Conservation (phyloP, 805 yeast genomes). For the Ogataea minuta region DNA sequence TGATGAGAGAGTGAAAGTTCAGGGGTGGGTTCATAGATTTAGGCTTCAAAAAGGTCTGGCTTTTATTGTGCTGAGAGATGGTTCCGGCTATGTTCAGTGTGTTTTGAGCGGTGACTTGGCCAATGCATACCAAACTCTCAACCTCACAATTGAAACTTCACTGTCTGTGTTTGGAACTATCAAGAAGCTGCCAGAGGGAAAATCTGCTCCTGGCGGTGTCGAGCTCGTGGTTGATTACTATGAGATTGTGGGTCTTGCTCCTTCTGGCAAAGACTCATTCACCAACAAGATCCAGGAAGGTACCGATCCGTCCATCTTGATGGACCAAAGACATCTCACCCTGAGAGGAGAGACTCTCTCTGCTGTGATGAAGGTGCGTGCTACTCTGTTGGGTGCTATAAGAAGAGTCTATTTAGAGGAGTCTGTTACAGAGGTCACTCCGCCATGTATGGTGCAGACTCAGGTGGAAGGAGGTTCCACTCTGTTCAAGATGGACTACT, state of each 20-base stretch:
- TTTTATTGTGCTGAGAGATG: slow-evolving; percentile 91
- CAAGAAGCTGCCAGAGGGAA: slow-evolving; percentile 88
- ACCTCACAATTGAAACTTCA: slow-evolving; percentile 86
- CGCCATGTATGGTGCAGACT: slow-evolving; percentile 99
- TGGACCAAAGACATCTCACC: slow-evolving; percentile 95
- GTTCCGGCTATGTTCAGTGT: slow-evolving; percentile 86
- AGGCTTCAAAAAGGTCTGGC: slow-evolving; percentile 90
- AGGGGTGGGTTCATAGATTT: slow-evolving; percentile 96
- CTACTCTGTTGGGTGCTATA: slow-evolving; percentile 66
- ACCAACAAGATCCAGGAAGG: slow-evolving; percentile 91
- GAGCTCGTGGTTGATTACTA: slow-evolving; percentile 91
- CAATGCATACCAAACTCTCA: slow-evolving; percentile 78
- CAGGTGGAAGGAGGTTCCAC: slow-evolving; percentile 99
- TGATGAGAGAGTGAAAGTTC: slow-evolving; percentile 68
- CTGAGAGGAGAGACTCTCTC: slow-evolving; percentile 93
- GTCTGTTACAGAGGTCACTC: slow-evolving; percentile 85
- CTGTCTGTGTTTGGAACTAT: slow-evolving; percentile 77
- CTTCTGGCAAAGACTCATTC: slow-evolving; percentile 93
- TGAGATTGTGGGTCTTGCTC: slow-evolving; percentile 88
- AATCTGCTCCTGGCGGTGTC: slow-evolving; percentile 95
- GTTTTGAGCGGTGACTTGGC: slow-evolving; percentile 91
- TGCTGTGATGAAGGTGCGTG: slow-evolving; percentile 93
- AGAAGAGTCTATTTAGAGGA: slow-evolving; percentile 78
- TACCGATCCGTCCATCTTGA: slow-evolving; percentile 87
- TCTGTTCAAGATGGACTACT: slow-evolving; percentile 86